Conservation (phyloP, 1,139 yeast species). For the Hyphopichia buzzinii region DNA sequence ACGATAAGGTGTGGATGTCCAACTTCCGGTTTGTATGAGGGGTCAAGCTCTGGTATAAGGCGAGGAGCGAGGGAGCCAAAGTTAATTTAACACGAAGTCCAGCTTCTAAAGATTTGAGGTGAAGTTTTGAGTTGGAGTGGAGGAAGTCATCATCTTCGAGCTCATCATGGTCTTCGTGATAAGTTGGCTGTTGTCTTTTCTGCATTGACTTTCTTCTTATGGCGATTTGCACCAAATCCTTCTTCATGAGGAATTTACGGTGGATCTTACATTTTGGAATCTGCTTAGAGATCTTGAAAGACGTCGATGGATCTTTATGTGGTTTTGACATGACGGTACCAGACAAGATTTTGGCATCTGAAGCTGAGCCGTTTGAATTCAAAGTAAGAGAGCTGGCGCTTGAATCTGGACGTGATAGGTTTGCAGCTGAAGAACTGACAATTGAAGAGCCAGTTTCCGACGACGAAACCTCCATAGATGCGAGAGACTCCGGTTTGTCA, state of each 20-base stretch:
- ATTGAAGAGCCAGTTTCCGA: background rate
- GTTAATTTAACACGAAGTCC: slow-evolving; percentile 50
- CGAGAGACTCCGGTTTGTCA: background rate
- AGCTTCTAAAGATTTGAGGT: slow-evolving; percentile 53
- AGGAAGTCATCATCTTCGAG: slow-evolving; percentile 9
- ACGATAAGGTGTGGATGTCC: background rate
- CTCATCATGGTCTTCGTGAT: slow-evolving; percentile 1
- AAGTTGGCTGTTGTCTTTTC: slow-evolving; percentile 10
- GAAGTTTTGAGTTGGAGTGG: slow-evolving; percentile 29
- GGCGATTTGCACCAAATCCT: slow-evolving; percentile 37
- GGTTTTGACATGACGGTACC: background rate
- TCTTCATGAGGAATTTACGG: slow-evolving; percentile 17
- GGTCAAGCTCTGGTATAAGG: slow-evolving; percentile 44
- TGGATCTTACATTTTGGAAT: slow-evolving; percentile 25
- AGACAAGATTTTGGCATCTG: background rate
- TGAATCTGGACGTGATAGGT: background rate
- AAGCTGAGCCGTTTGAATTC: background rate
- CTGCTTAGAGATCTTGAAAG: background rate
- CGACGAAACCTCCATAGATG: background rate
- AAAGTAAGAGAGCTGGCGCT: background rate
- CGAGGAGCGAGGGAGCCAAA: slow-evolving; percentile 40
- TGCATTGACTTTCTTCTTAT: slow-evolving; percentile 34
- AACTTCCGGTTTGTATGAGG: slow-evolving; percentile 20
- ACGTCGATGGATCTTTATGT: background rate
- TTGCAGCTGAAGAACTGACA: background rate